Evolutionary conservation across 345 rosid species (phyloP), one percentile per base, ranked within the genome.

Genomic region (Mangifera indica): DNA sequence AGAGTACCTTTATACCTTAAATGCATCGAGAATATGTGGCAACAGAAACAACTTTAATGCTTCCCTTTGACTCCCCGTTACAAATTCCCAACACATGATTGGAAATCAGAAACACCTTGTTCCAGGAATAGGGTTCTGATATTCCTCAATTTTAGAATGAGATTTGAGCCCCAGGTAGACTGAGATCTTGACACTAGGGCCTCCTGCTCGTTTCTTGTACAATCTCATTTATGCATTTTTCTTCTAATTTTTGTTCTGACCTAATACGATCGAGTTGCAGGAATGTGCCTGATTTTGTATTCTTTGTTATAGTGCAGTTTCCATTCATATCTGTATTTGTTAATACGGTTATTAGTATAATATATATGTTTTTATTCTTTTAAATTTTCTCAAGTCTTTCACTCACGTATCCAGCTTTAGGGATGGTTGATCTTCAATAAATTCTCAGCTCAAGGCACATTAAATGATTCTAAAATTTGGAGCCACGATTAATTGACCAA

Each of bases 1-100:
- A 67, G 66, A 78, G 80, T 69, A 70, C 74, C 67, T 81, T 67
- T 60, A 84, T 77, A 67, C 88, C 88, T 10, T 87, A 70, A 78
- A 45, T 37, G 51, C 59, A n/a, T 67, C 25, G 26, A 10, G 22
- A 13, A 7, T 21, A 25, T 34, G 20, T 45, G 56, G 15, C 48
- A 40, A 49, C 7, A 14, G 57, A n/a, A 25, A 54, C 15, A 58
- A 72, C n/a, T 79, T 72, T 32, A 67, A 66, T 10, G 56, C 67
- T 75, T 67, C 60, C 37, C 29, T 57, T 42, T 24, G 18, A 56
- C 21, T 45, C 25, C 34, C 14, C 26, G 15, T 20, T 9, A 34
- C 42, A 32, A 15, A 29, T n/a, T 54, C 14, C 15, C 13, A 21
- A 22, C 26, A 24, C 2, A 21, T 54, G 17, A 26, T 24, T 14